Evolutionary conservation across 108 stramenopile genomes (phyloP).

Genomic region (Nannochloropsis oceanica): DNA sequence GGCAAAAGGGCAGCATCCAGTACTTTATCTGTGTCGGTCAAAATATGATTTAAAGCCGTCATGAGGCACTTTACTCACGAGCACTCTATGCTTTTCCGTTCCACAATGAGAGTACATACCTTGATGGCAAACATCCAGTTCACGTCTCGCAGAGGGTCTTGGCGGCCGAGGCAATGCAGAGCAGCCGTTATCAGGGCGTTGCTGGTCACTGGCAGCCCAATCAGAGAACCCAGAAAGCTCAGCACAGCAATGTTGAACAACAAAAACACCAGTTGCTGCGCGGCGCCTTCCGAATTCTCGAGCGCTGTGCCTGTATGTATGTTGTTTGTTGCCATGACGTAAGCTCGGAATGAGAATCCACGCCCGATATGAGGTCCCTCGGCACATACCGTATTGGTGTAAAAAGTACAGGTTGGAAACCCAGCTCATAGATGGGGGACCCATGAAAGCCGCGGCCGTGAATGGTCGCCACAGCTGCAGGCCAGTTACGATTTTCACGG

Average conservation of each 20-base stretch:
- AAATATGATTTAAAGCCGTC: background rate
- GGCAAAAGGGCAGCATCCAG: background rate
- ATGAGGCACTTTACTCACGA: background rate
- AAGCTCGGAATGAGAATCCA: too few relatives aligned
- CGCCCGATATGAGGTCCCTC: background rate
- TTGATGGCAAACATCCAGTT: background rate
- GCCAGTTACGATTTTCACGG: background rate
- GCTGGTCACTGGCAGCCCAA: background rate
- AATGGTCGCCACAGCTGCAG: slow-evolving; percentile 21
- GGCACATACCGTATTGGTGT: slow-evolving; percentile 3
- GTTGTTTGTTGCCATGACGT: too few relatives aligned
- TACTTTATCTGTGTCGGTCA: background rate
- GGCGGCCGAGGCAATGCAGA: slow-evolving; percentile 2
- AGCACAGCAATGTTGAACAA: slow-evolving; percentile 8
- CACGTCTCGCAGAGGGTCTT: slow-evolving; percentile 4
- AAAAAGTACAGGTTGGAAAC: slow-evolving; percentile 20
- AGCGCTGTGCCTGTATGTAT: background rate
- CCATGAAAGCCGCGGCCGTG: slow-evolving; percentile 11
- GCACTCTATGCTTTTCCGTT: background rate
- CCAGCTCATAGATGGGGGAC: slow-evolving; percentile 17
- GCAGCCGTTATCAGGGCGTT: background rate
- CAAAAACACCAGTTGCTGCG: slow-evolving; percentile 1
- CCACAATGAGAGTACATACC: background rate
- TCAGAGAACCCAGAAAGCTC: background rate
- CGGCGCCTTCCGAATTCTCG: background rate